A percentile compares a stretch with the other conserved stretches of the same genome.
These are phyloP conservation scores for Albugo laibachii DNA, from an alignment of 352 stramenopile genomes.

Conservation along the genomic window DNA sequence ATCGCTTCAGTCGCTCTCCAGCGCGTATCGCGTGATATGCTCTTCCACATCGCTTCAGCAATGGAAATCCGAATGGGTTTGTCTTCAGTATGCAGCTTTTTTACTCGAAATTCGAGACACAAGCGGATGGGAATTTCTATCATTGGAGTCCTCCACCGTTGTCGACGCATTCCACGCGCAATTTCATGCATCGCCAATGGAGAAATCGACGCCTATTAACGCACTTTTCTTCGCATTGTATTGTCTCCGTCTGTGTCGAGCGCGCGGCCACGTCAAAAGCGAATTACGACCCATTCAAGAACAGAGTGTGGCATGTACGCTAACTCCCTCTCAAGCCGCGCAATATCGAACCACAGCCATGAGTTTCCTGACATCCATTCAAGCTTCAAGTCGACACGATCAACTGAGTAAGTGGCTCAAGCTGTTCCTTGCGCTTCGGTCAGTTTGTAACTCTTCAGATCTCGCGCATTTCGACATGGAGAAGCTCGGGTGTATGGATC, in stretches of 20 bases:
- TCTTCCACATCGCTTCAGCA: conserved; percentile 33
- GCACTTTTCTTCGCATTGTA: conserved; percentile 26
- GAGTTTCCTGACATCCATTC: conserved; percentile 27
- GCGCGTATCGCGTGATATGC: conserved; percentile 27
- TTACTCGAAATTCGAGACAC: conserved; percentile 14
- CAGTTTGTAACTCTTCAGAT: conserved; percentile 69
- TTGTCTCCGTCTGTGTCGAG: conserved; percentile 38
- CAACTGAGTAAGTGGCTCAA: conserved; percentile 38
- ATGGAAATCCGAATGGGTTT: conserved; percentile 21
- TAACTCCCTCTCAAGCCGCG: conserved; percentile 25
- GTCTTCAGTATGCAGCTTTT: conserved; percentile 27
- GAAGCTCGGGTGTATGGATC: conserved; percentile 50
- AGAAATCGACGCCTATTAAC: conserved; percentile 15
- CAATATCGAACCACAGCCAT: conserved; percentile 48
- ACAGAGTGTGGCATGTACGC: conserved; percentile 38
- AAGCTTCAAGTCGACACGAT: conserved; percentile 21
- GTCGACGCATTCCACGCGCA: conserved; percentile 19
- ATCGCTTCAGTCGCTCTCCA: not conserved
- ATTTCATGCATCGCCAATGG: conserved; percentile 18
- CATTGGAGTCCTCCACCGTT: conserved; percentile 27
- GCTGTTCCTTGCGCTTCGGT: conserved; percentile 36
- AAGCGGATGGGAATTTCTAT: not conserved
- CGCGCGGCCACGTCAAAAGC: conserved; percentile 53
- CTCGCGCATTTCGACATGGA: conserved; percentile 43
- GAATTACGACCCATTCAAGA: conserved; percentile 69